Evolutionary conservation across 2,329 filamentous ascomycete genomes (phyloP).

Genomic region (Apiospora aurea): DNA sequence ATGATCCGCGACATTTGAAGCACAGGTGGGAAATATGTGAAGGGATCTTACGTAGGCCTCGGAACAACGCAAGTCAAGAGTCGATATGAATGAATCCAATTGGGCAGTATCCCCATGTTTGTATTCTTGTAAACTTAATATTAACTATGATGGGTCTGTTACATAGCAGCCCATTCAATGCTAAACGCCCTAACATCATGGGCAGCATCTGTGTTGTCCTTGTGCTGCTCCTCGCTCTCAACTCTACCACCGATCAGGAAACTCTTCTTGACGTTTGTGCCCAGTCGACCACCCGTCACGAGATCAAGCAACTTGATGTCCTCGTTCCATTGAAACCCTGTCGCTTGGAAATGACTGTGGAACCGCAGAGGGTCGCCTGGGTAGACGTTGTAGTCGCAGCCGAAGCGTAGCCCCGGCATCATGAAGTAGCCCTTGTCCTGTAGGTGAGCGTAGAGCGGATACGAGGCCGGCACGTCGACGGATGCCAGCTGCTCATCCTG

Average conservation of each 20-base stretch:
- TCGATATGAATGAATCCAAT: too few species aligned
- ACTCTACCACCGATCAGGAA: slow-evolving; percentile 82
- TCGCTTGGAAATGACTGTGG: slow-evolving; percentile 91
- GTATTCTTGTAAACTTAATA: background rate
- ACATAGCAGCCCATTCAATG: slow-evolving; percentile 26
- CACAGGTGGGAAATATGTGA: too few species aligned
- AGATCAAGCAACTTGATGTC: slow-evolving; percentile 85
- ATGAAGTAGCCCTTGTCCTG: slow-evolving; percentile 84
- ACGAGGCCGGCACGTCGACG: slow-evolving; percentile 57
- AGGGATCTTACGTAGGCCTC: too few species aligned
- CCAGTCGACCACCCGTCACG: slow-evolving; percentile 84
- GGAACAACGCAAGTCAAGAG: too few species aligned
- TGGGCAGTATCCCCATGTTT: too few species aligned
- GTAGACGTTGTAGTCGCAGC: slow-evolving; percentile 93
- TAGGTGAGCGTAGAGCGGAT: slow-evolving; percentile 81
- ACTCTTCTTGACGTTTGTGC: slow-evolving; percentile 95
- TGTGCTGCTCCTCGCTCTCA: slow-evolving; percentile 29
- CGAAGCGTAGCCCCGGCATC: slow-evolving; percentile 91
- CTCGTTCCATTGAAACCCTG: slow-evolving; percentile 86
- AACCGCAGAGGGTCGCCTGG: slow-evolving; percentile 94
- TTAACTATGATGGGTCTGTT: background rate
- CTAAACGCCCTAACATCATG: slow-evolving; percentile 18
- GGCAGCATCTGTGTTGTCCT: background rate
- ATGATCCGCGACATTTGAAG: too few species aligned
- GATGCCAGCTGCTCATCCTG: slow-evolving; percentile 25